Base-by-base conservation (phyloP, 1,284 basidiomycete species). In the Cystobasidiaceae sp. region DNA sequence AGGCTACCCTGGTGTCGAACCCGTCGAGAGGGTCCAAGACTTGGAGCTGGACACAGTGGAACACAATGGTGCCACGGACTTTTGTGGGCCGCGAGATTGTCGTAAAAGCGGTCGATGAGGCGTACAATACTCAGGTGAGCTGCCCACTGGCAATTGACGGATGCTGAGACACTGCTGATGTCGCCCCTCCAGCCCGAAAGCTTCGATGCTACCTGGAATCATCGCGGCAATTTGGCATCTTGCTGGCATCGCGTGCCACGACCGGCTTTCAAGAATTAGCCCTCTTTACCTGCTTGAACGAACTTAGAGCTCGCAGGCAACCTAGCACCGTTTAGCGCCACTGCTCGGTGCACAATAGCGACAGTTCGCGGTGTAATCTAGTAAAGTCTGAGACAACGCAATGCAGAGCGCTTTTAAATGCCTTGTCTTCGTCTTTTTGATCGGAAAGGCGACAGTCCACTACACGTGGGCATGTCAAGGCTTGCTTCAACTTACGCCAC, bases 11-110 rank as follows among this genome's bases (percentile, higher is more conserved):
- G 19, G 61, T 37, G 19, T 45, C 55, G 61, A 49, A 56, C 33
- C 51, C 55, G 11, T 32, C 43, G 4, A 64, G 56, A 56, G 61
- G 61, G 19, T 55, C 51, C 7, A 39, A 56, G 43, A 64, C 28
- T 8, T 64, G 61, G 61, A 64, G 61, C 19, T 64, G 61, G 61
- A 51, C 50, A 44, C 46, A 56, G 21, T 64, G 61, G 61, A 56
- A 39, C 21, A 41, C 51, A 21, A 46, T 64, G 30, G 52, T 64
- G 3, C 61, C 61, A 1, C 27, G 51, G 27, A 51, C 49, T 23
- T 64, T 54, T 56, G 61, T 64, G 3, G 61, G 61, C 3, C 28
- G 52, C 25, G 61, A 64, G 51, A 64, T 64, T 21, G 61, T 64
- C 41, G 61, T 64, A 4, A 64, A 64, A 23, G 61, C 61, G 9